Evolutionary conservation across 192 early-diverging fungal genomes (phyloP), one percentile per base, ranked within the genome.

Genomic region (Coemansia sp.): DNA sequence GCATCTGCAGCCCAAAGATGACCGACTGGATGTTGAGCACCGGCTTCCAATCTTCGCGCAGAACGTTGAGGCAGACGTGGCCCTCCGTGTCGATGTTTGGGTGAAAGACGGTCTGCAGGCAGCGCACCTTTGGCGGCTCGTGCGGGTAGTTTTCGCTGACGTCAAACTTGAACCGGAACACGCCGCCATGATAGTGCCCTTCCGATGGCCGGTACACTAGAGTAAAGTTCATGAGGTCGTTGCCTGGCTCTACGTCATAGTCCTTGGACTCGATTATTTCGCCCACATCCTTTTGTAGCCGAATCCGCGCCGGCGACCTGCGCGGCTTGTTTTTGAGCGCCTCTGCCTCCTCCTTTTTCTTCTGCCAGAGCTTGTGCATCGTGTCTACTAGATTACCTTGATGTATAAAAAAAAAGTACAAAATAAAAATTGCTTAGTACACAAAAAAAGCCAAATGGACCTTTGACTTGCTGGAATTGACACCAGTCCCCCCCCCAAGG

Each of bases 21-120:
- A 97, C 87, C 40, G 92, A 83, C 70, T 94, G 90, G 53, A 99
- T 84, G 66, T 91, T 94, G 53, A 97, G 84, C n/a, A 97, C 97
- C 3, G 97, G 97, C 67, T 95, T 96, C 97, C 97, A 98, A 75
- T 98, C 94, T 71, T 98, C 95, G 59, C 97, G 88, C 63, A 98
- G 80, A 61, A 98, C 93, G 75, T 97, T 97, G 28, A 98, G 81
- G 65, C 97, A 98, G 33, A 98, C 90, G 44, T 97, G 95, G 42
- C 97, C 97, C 52, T 95, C 92, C 7, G 94, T 80, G 65, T 98
- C 93, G 70, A 98, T 96, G 74, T 98, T 98, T 11, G 97, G 97
- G 75, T 98, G 97, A 77, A 94, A 98, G 52, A 98, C 95, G 81
- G 90, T 81, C 76, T 95, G 90, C 48, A 84, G 81, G 70, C 94